Evolutionary conservation across 2,329 filamentous ascomycete genomes (phyloP).

Genomic region (Raffaelea ambrosiae): DNA sequence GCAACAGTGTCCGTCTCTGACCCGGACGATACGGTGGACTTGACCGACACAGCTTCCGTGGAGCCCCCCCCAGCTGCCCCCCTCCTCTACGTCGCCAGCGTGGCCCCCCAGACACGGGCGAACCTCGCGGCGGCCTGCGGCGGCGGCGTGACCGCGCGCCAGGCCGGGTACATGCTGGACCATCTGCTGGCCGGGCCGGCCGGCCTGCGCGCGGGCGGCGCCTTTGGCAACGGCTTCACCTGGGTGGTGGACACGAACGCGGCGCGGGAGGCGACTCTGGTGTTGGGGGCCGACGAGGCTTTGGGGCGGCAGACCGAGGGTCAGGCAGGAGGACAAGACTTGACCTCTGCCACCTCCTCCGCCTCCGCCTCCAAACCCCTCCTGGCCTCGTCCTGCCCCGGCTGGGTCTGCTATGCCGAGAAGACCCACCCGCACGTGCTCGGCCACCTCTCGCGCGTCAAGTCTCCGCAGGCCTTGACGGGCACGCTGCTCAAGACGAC

Average conservation of each 20-base stretch:
- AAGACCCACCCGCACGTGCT: slow-evolving; percentile 94
- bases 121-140: slow-evolving; percentile 80
- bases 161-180: slow-evolving; percentile 75
- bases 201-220: slow-evolving; percentile 63
- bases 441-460: slow-evolving; percentile 81
- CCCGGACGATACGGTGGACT: no score
- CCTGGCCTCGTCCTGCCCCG: slow-evolving; percentile 84
- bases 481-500: slow-evolving; percentile 86
- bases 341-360: no score
- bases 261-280: slow-evolving; percentile 73
- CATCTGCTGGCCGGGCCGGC: slow-evolving; percentile 64
- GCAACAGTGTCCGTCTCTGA: no score
- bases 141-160: slow-evolving; percentile 57
- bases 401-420: slow-evolving; percentile 98
- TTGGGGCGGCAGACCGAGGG: slow-evolving; percentile 27
- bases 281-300: slow-evolving; percentile 68
- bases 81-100: slow-evolving; percentile 77
- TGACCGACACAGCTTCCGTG: no score
- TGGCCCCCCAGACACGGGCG: slow-evolving; percentile 84
- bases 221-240: slow-evolving; percentile 66
- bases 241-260: slow-evolving; percentile 90
- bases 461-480: slow-evolving; percentile 87
- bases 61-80: neutral
- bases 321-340: neutral
- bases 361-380: no score